Percentiles rank a stretch among this genome's conserved stretches.
phyloP scores from a whole-genome alignment of 148 eudicot species.

The Diospyros kaki region DNA sequence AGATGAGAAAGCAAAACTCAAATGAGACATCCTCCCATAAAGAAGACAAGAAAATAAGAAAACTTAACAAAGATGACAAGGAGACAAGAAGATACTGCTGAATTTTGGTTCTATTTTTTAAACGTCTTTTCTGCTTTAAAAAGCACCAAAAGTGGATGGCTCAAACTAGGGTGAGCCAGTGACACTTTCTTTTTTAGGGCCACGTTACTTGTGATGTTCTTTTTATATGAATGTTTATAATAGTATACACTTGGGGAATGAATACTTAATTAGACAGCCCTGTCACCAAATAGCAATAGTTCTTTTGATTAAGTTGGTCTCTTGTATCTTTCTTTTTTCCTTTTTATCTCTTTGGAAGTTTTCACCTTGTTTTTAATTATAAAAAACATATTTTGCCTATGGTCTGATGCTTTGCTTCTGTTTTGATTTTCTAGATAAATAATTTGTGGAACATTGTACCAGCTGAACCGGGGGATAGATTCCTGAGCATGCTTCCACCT shows the following conservation, averaged over 20 bases:
- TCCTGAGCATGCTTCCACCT: slow-evolving; percentile 91
- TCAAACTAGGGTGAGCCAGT: too few relatives aligned
- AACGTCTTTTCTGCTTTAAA: too few relatives aligned
- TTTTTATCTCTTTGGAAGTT: too few relatives aligned
- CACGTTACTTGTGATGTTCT: too few relatives aligned
- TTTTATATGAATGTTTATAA: too few relatives aligned
- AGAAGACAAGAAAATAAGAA: neutral
- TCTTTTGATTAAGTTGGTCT: too few relatives aligned
- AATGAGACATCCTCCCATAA: neutral
- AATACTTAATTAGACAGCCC: too few relatives aligned
- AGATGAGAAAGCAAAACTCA: neutral
- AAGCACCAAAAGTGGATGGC: too few relatives aligned
- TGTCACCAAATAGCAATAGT: neutral
- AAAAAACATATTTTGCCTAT: neutral
- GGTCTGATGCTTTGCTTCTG: neutral
- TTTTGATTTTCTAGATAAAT: slow-evolving; percentile 44
- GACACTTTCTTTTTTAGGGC: too few relatives aligned
- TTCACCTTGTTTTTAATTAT: neutral
- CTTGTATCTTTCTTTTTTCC: too few relatives aligned
- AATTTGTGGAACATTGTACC: slow-evolving; percentile 78
- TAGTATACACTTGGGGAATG: too few relatives aligned
- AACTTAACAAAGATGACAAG: neutral
- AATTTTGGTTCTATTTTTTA: neutral
- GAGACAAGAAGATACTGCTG: neutral
- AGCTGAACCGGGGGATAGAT: slow-evolving; percentile 71